Conservation (phyloP, 345 rosid species). For the Bruguiera sexangula region DNA sequence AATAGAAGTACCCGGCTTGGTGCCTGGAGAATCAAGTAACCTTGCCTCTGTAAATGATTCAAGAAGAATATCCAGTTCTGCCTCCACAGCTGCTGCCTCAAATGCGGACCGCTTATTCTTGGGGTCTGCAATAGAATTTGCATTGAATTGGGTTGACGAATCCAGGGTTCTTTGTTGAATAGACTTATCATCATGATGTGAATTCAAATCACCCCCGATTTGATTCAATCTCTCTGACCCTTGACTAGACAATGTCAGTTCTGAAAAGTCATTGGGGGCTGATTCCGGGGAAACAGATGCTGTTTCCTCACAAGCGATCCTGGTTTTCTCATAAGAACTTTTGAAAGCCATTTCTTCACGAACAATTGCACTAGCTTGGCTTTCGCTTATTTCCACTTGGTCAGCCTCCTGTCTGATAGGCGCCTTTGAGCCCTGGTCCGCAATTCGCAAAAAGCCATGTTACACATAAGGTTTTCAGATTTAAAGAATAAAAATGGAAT, state of each 20-base stretch:
- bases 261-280: slow-evolving; percentile 1
- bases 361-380: slow-evolving; percentile 14
- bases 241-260: slow-evolving; percentile 8
- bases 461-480: slow-evolving; percentile 11
- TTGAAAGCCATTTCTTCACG: slow-evolving; percentile 21
- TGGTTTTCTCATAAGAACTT: slow-evolving; percentile 22
- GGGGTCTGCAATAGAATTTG: slow-evolving; percentile 1
- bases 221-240: slow-evolving; percentile 21
- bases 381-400: slow-evolving; percentile 15
- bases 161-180: slow-evolving; percentile 12
- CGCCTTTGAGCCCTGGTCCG: slow-evolving; percentile 19
- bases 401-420: slow-evolving; percentile 20
- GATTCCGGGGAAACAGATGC: slow-evolving; percentile 10
- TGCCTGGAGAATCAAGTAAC: slow-evolving; percentile 18
- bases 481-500: background rate
- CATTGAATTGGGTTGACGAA: background rate
- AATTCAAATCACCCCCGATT: slow-evolving; percentile 18
- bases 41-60: slow-evolving; percentile 42
- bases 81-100: slow-evolving; percentile 45
- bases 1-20: slow-evolving; percentile 8
- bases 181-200: slow-evolving; percentile 12
- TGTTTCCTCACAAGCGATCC: slow-evolving; percentile 8
- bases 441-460: slow-evolving; percentile 25
- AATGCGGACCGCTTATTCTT: slow-evolving; percentile 13
- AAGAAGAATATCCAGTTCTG: slow-evolving; percentile 71